These are phyloP conservation scores for Rhododendron ferrugineum DNA, from an alignment of 148 eudicot genomes.

Conservation along the genomic window DNA sequence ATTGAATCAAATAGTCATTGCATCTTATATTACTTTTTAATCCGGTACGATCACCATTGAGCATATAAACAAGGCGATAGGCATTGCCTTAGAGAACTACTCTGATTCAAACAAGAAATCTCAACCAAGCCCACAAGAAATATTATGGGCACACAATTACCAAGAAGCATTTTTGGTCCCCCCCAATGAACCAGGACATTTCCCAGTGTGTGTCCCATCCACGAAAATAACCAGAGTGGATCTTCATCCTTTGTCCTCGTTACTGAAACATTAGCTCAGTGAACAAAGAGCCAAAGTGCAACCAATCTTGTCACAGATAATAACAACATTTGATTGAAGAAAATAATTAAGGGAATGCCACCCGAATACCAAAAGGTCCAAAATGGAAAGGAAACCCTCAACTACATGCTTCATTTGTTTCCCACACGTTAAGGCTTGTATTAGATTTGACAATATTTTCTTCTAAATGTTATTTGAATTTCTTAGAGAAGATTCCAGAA, in stretches of 20 bases:
- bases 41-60: background rate
- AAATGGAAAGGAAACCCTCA: background rate
- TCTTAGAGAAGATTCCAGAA: background rate
- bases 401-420: background rate
- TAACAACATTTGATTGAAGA: background rate
- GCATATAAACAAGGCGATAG: background rate
- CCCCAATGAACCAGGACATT: background rate
- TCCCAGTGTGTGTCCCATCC: background rate
- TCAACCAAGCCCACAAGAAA: background rate
- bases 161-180: background rate
- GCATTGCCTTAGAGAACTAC: background rate
- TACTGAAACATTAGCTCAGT: background rate
- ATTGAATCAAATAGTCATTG: background rate
- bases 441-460: background rate
- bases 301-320: background rate
- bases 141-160: background rate
- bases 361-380: background rate
- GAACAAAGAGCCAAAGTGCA: background rate
- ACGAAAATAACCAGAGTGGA: background rate
- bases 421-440: background rate
- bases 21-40: background rate
- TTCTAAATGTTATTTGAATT: background rate
- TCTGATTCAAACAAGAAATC: background rate
- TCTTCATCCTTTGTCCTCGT: background rate
- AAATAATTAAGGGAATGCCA: background rate